Evolutionary conservation across 169 alveolate genomes (phyloP), one percentile per base, ranked within the genome.

Genomic region (Plasmodium coatneyi): DNA sequence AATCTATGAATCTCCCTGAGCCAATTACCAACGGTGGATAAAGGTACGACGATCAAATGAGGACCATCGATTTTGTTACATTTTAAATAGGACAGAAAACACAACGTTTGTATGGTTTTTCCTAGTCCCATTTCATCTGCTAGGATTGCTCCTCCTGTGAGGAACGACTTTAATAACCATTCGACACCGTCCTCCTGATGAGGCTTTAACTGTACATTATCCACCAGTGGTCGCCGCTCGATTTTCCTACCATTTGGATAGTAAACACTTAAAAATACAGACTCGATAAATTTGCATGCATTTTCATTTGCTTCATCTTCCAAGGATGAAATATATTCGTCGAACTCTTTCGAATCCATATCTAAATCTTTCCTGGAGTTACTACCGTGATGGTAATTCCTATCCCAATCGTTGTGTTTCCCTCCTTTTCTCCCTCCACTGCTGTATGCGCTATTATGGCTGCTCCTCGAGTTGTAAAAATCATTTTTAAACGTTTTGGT

Each of bases 11-110:
- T 95, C 86, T 99, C 99, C 71, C 99, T 97, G 84, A 97, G 96
- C 99, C 99, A 99, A 95, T 99, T 98, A 76, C 99, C 99, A 22
- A 98, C 98, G 5, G 99, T 98, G 9, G 98, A 97, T 82, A 97
- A 96, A 2, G 99, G 99, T 1, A 98, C 99, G 14, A 99, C 99
- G 66, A 99, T 98, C 92, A 99, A 93, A 95, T 98, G 99, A 2
- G 99, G 99, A 16, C 98, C 99, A 95, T 94, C 97, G 49, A 90
- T 96, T 81, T 96, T 97, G 95, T 96, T 94, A 89, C 95, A 92
- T 92, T 95, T 96, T 94, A 95, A 96, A 79, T 96, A 97, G 39
- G 98, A 95, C 12, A 98, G 95, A 91, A 97, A 97, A 71, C 98
- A 97, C 87, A 98, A 90, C 3, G 99, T 97, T 96, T 98, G 99